phyloP scores from a whole-genome alignment of 495 filamentous ascomycete genomes.

The Hypoxylon intermedium region DNA sequence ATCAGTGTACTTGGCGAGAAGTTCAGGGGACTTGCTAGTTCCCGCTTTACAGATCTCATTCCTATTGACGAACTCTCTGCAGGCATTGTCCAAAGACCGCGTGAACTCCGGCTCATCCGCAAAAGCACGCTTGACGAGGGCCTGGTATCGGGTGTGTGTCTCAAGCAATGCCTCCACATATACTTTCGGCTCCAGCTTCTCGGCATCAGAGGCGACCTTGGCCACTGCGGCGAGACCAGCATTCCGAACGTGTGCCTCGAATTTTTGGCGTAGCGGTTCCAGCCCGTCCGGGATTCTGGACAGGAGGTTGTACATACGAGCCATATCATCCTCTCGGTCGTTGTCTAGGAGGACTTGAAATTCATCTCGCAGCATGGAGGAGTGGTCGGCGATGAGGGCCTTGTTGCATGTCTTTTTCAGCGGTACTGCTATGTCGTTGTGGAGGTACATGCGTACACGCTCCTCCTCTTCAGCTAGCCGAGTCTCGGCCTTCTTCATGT shows the following conservation, averaged over 20 bases:
- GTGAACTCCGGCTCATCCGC: constrained; percentile 97
- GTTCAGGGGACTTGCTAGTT: constrained; percentile 89
- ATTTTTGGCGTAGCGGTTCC: constrained; percentile 85
- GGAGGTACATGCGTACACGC: constrained; percentile 89
- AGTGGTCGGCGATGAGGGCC: constrained; percentile 89
- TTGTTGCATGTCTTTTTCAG: constrained; percentile 88
- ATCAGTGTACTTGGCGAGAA: constrained; percentile 97
- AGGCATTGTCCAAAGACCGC: constrained; percentile 93
- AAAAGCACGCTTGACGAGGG: constrained; percentile 90
- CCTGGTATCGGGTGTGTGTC: constrained; percentile 90
- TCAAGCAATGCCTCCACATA: constrained; percentile 96
- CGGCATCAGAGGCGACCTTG: constrained; percentile 87
- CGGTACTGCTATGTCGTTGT: constrained; percentile 81
- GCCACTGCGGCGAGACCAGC: constrained; percentile 86
- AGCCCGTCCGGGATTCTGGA: constrained; percentile 90
- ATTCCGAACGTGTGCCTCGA: constrained; percentile 91
- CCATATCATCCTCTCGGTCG: constrained; percentile 92
- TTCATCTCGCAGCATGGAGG: constrained; percentile 83
- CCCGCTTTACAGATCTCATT: constrained; percentile 93
- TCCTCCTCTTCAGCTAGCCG: constrained; percentile 94
- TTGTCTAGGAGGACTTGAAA: constrained; percentile 96
- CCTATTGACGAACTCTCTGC: constrained; percentile 96
- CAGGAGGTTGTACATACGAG: constrained; percentile 93
- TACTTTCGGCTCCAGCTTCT: constrained; percentile 91
- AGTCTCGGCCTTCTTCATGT: constrained; percentile 98